Evolutionary conservation across 345 rosid species (phyloP).

Genomic region (Hypericum androsaemum): DNA sequence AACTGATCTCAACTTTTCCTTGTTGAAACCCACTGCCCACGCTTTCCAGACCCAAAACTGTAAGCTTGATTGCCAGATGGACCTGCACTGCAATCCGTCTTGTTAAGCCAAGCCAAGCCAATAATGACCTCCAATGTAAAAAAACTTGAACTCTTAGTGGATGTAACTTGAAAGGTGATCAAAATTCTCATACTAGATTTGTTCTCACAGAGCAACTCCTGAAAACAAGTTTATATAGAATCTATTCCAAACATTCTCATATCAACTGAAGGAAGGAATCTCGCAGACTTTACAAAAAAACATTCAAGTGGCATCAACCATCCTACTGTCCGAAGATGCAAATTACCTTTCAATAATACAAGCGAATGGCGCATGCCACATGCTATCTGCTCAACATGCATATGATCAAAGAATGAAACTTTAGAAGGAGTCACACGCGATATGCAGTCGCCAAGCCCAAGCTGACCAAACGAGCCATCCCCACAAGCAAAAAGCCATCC

Average conservation of each 20-base stretch:
- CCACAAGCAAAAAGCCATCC: constrained; percentile 74
- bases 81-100: constrained; percentile 14
- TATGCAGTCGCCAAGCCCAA: constrained; percentile 67
- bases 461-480: constrained; percentile 91
- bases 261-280: no score
- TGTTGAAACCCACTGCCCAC: constrained; percentile 63
- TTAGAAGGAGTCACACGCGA: constrained; percentile 42
- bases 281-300: no score
- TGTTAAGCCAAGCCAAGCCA: background rate
- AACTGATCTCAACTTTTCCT: constrained; percentile 31
- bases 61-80: constrained; percentile 38
- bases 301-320: background rate
- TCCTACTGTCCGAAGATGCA: background rate
- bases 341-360: constrained; percentile 61
- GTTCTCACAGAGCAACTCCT: no score
- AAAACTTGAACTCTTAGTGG: constrained; percentile 1
- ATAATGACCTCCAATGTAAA: background rate
- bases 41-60: constrained; percentile 80
- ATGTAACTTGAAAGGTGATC: no score
- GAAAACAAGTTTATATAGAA: no score
- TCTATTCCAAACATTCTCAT: no score
- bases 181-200: no score
- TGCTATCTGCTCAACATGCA: constrained; percentile 50
- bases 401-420: constrained; percentile 49
- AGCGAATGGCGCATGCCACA: constrained; percentile 95